Evolutionary conservation across 257 asterid genomes (phyloP).

Genomic region (Solanum chiquidenum): DNA sequence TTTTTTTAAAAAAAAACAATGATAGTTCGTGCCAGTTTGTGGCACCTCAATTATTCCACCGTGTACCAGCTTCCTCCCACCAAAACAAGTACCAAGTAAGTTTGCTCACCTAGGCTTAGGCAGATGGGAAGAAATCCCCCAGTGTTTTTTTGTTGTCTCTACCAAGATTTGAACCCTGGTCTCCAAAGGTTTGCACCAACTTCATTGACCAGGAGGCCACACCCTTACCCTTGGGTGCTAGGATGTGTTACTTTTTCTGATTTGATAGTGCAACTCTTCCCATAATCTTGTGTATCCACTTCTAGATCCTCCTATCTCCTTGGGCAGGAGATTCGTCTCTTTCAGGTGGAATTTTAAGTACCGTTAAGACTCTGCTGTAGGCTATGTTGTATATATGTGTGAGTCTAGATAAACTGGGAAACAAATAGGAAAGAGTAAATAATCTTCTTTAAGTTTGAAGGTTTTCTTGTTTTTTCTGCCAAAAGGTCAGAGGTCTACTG

Average conservation of each 20-base stretch:
- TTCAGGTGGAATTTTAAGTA: neutral
- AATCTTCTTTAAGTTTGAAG: neutral
- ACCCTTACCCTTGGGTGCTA: neutral
- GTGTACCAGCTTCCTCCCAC: neutral
- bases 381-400: neutral
- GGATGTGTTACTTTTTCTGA: neutral
- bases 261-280: neutral
- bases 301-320: neutral
- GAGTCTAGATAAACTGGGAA: neutral
- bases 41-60: neutral
- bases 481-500: neutral
- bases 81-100: neutral
- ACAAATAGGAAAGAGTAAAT: neutral
- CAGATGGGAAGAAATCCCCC: neutral
- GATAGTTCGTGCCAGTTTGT: neutral
- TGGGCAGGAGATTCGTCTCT: neutral
- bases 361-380: neutral
- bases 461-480: neutral
- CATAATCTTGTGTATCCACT: neutral
- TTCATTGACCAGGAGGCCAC: neutral
- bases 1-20: neutral
- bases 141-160: neutral
- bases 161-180: neutral
- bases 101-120: neutral
- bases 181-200: neutral